Evolutionary conservation across 768 basidiomycete genomes (phyloP).

Genomic region (Lentinula aciculospora): DNA sequence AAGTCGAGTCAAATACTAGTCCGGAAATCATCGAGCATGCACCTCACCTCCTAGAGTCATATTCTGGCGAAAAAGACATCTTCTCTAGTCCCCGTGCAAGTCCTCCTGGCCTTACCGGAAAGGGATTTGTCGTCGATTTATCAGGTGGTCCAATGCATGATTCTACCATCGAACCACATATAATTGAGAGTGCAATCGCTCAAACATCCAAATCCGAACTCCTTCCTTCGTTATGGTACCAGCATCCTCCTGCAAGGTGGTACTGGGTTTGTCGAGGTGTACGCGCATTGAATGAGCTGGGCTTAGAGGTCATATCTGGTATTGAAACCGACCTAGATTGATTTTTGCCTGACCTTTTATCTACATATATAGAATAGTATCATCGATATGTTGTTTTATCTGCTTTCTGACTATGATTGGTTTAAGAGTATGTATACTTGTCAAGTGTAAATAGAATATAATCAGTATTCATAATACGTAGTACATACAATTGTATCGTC

Average conservation of each 20-base stretch:
- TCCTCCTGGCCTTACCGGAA: conserved; percentile 1
- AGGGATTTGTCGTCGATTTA: not conserved
- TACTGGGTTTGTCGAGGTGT: conserved; percentile 5
- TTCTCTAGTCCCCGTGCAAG: not conserved
- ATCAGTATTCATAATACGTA: not conserved
- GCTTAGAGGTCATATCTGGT: conserved; percentile 2
- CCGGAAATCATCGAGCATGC: not conserved
- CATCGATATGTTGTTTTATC: not conserved
- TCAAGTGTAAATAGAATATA: not conserved
- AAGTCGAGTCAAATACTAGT: not conserved
- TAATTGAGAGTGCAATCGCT: not conserved
- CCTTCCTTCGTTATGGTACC: conserved; percentile 5
- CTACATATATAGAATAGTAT: too few species aligned
- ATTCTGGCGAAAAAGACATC: not conserved
- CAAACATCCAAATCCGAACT: not conserved
- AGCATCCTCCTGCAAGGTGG: not conserved
- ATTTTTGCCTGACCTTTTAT: not conserved
- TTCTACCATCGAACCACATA: not conserved
- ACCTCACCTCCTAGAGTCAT: not conserved
- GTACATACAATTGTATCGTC: too few species aligned
- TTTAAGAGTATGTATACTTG: not conserved
- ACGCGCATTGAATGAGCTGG: not conserved
- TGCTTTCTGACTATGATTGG: too few species aligned
- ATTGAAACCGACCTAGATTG: not conserved
- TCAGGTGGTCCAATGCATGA: not conserved